Base-by-base conservation (phyloP, 441 rosid genomes). In the Populus hybrid region DNA sequence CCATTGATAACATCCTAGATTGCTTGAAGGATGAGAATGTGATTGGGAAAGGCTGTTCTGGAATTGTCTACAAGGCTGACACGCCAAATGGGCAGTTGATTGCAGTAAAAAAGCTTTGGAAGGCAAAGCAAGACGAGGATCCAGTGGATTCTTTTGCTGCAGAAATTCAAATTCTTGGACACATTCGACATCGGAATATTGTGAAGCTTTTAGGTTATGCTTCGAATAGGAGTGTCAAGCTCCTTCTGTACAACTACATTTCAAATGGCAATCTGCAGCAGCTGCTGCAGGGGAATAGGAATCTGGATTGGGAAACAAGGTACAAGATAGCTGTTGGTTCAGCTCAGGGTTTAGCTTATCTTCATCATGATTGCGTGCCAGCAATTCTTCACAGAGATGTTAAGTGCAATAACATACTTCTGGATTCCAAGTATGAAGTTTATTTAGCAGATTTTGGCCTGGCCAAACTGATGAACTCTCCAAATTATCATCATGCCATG, bases 41-140 rank as follows among this genome's bases (percentile, higher is more conserved):
- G 70, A 89, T 95, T 35, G 99, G 99, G 12, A 92, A 93, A 89
- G 98, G 99, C 18, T 93, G 97, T 79, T 95, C 99, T 0, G 99
- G 99, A 23, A 76, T 92, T n/a, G 99, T 95, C 30, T 93, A 92
- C 85, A 93, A 81, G 86, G 97, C 94, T 0, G 99, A 92, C 70
- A 89, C 89, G 90, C 93, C 97, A 1, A 87, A 84, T 40, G 97
- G 97, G 40, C 96, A 92, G 69, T 38, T 83, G 79, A 82, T 95
- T 34, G 97, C 97, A 0, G 99, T 93, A 12, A 95, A 95, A 78
- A 95, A 95, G 83, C 96, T 95, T 0, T 93, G 97, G 98, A 92
- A 85, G 77, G 90, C 88, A 2, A 92, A 92, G 76, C 77, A 77
- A 28, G 91, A 83, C 1, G 97, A 90, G 70, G 96, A 90, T 57